Base-by-base conservation (phyloP, 1,284 basidiomycete species). In the Leccinum insigne region DNA sequence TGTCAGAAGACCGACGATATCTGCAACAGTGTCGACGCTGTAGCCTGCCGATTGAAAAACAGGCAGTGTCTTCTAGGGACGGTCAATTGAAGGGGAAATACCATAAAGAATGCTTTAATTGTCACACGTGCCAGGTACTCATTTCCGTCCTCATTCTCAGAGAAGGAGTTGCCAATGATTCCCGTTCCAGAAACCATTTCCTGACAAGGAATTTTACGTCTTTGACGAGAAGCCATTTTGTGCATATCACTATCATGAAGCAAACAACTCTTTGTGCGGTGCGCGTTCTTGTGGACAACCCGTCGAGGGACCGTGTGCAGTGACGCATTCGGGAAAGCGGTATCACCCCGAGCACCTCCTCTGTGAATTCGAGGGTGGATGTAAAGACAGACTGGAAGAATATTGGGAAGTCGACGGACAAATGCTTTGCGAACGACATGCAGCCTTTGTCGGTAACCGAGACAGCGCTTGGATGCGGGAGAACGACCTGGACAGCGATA, bases 81-180 rank as follows among this genome's bases (percentile, higher is more conserved):
- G 94, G 94, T 2, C 94, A 96, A 77, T 82, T 96, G 61, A 95
- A 95, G 78, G 94, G 94, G 67, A 96, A 96, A 77, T 96, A 95
- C 78, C 94, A 96, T 75, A 86, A 88, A 63, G 88, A 90, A 54
- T 96, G 95, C 80, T 96, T 96, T 75, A 93, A 89, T 70, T 96
- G 94, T 77, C 83, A 88, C 68, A 85, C 81, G 3, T 96, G 95
- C 77, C 86, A 93, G 73, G 87, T 92, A 76, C 66, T 84, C 77
- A 57, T 57, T 47, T 64, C 54, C 18, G 14, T 58, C 35, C 64
- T 68, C 60, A 23, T 38, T 62, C 40, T 13, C n/a, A 21, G 47
- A 47, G 56, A n/a, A n/a, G 29, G 9, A n/a, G 56, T 60, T 58
- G 65, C 67, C 61, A 49, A 63, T 61, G 32, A 56, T 60, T 62